Percentiles rank a stretch among this genome's conserved stretches.
Conservation (phyloP, 208 protist genomes). For the Plasmodiophora brassicae region DNA sequence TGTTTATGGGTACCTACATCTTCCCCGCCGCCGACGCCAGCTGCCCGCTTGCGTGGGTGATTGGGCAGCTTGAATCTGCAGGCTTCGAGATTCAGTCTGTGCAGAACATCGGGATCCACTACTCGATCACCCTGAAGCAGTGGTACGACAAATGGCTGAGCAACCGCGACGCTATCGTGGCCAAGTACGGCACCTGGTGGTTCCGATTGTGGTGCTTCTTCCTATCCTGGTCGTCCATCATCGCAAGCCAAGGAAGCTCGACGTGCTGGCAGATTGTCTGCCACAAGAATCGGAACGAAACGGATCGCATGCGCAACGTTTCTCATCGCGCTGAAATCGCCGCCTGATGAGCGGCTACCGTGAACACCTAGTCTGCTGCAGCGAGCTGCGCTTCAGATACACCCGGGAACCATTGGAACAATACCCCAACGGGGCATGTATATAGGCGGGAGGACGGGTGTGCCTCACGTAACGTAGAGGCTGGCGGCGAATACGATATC, state of each 20-base stretch:
- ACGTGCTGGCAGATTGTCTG: neutral
- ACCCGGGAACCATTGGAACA: no score
- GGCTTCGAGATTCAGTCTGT: neutral
- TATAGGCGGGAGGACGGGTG: no score
- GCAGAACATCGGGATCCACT: neutral
- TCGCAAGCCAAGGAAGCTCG: neutral
- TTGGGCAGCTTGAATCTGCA: neutral
- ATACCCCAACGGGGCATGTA: no score
- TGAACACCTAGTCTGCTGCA: no score
- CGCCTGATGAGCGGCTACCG: no score
- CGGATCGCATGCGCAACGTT: no score
- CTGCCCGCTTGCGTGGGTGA: neutral
- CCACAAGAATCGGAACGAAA: neutral
- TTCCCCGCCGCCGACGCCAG: neutral
- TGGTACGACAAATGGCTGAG: neutral
- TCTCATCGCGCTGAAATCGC: no score
- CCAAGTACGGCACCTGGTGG: neutral
- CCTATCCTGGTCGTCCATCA: neutral
- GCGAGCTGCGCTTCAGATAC: no score
- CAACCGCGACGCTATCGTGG: neutral
- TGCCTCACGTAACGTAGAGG: slow-evolving; percentile 77
- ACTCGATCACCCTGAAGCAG: neutral
- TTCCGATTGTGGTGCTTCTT: neutral
- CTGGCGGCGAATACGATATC: slow-evolving; percentile 98
- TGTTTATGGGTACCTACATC: neutral